Percentiles rank a stretch among this genome's conserved stretches.
Evolutionary conservation across 176 grass and related monocot genomes (phyloP).

Genomic region (Oryza glaberrima): DNA sequence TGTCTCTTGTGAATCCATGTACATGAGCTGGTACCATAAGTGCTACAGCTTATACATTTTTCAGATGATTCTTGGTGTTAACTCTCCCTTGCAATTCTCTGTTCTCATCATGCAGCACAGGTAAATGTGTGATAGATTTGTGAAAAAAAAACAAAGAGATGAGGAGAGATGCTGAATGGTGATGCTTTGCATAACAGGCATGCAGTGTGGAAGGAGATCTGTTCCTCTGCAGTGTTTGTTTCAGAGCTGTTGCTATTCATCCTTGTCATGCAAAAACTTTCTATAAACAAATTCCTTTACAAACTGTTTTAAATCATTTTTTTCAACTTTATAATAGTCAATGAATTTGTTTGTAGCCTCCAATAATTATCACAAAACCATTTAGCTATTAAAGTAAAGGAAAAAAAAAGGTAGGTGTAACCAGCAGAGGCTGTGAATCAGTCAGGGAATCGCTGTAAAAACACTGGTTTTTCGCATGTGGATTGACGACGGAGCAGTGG

Average conservation of each 20-base stretch:
- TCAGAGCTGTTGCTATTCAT: not conserved
- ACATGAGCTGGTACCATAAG: constrained; percentile 4
- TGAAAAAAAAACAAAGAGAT: too few species aligned
- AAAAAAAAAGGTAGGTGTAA: too few species aligned
- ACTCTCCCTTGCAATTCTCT: not conserved
- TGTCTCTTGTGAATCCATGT: not conserved
- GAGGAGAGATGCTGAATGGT: not conserved
- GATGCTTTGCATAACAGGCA: not conserved
- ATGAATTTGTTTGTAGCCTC: too few species aligned
- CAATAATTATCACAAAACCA: too few species aligned
- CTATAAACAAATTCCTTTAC: too few species aligned
- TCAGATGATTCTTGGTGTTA: not conserved
- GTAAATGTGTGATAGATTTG: not conserved
- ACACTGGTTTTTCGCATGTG: not conserved
- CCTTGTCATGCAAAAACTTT: not conserved
- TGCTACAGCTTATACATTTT: constrained; percentile 19
- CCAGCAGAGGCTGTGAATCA: not conserved
- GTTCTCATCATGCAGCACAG: not conserved
- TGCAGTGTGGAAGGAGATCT: not conserved
- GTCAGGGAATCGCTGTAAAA: not conserved
- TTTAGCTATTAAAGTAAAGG: too few species aligned
- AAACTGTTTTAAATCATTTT: too few species aligned
- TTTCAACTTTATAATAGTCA: too few species aligned
- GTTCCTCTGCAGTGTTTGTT: not conserved
- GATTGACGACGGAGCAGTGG: not conserved